Evolutionary conservation across 1,284 basidiomycete species (phyloP), one percentile per base, ranked within the genome.

Genomic region (Ustilago sp.): DNA sequence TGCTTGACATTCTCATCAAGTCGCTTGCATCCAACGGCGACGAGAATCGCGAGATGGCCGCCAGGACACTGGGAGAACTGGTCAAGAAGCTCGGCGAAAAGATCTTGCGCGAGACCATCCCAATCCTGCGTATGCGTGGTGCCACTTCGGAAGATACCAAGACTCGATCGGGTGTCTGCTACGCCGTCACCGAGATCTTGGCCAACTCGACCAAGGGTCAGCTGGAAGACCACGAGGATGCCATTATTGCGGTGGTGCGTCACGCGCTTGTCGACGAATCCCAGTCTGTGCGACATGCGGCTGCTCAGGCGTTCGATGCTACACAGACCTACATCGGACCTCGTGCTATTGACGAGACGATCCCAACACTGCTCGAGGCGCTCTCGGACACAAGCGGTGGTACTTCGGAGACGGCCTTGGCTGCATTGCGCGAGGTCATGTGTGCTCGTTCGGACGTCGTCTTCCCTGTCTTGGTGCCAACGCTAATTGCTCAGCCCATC

Each of bases 381-480:
- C 91, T 99, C 8, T 70, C 70, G 50, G 77, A 80, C 39, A 75
- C 64, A 12, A 74, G 75, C 51, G 80, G 75, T n/a, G 93, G 92
- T 80, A 91, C 92, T 38, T 96, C 95, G 15, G 95, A 94, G 35
- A 98, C 96, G n/a, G 95, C 97, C 12, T 89, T 99, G 28, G 87
- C 88, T 53, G 97, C 97, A 0, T 88, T 99, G 58, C 92, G 91
- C 79, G 97, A 99, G 88, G 94, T 98, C 28, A 84, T 86, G 79
- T 77, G 84, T 19, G 82, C 83, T 35, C 79, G 81, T 23, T 67
- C 82, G 11, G 83, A 85, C 52, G 95, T 93, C 13, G 95, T 99
- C 57, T 98, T 99, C 93, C 97, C 97, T 0, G 93, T 97, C n/a
- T 88, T 99, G 61, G 94, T 99, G 58, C 97, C 96, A 0, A 95